phyloP scores from a whole-genome alignment of 1,139 yeast genomes.

The Taiozyma sp. region DNA sequence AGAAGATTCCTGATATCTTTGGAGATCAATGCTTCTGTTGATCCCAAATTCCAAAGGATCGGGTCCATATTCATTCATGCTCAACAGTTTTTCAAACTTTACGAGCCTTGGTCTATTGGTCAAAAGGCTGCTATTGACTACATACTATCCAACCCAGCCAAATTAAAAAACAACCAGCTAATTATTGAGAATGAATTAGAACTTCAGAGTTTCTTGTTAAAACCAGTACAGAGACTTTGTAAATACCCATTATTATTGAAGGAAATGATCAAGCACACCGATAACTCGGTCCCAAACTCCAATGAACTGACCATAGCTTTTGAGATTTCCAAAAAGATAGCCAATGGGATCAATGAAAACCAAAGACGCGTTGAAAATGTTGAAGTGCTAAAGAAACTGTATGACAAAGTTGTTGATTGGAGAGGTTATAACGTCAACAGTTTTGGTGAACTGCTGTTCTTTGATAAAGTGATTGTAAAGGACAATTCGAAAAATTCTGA shows the following conservation, averaged over 20 bases:
- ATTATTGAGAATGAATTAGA: constrained; percentile 85
- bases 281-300: constrained; percentile 46
- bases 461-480: constrained; percentile 71
- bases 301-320: constrained; percentile 68
- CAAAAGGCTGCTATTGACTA: constrained; percentile 84
- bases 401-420: constrained; percentile 83
- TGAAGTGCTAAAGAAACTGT: constrained; percentile 60
- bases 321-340: constrained; percentile 64
- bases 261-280: constrained; percentile 66
- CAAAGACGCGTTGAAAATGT: constrained; percentile 89
- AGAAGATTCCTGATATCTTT: constrained; percentile 81
- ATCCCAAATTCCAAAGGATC: constrained; percentile 71
- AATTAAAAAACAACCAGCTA: constrained; percentile 48
- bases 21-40: constrained; percentile 80
- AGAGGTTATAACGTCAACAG: constrained; percentile 80
- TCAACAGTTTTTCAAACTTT: constrained; percentile 77
- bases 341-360: constrained; percentile 88
- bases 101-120: constrained; percentile 86
- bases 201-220: constrained; percentile 80
- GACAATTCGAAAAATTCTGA: constrained; percentile 43
- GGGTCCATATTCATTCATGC: constrained; percentile 86
- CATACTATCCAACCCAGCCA: constrained; percentile 57
- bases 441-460: constrained; percentile 81
- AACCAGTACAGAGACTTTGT: constrained; percentile 93
- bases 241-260: constrained; percentile 82